Percentiles rank a stretch among this genome's conserved stretches.
Conservation (phyloP, 805 yeast genomes). For the Ogataea haglerorum region DNA sequence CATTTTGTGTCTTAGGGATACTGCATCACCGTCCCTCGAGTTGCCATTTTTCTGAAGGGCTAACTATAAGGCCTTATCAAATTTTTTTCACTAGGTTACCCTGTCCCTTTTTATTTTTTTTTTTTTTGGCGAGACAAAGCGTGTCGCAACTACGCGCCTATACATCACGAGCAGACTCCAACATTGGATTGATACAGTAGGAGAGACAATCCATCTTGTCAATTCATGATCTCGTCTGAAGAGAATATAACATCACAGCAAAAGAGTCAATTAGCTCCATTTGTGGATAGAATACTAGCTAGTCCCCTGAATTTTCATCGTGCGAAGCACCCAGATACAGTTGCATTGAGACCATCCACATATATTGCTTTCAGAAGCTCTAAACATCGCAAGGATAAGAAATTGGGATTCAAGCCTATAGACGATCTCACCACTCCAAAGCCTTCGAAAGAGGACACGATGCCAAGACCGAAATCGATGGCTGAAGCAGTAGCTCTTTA, state of each 20-base stretch:
- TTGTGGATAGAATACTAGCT: conserved; percentile 57
- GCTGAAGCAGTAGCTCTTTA: conserved; percentile 60
- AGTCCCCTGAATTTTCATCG: conserved; percentile 62
- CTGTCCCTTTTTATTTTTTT: conserved; percentile 3
- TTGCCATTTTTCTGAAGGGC: conserved; percentile 6
- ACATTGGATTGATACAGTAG: not conserved
- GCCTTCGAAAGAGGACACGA: conserved; percentile 5
- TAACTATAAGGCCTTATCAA: conserved; percentile 5
- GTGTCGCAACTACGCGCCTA: conserved; percentile 9
- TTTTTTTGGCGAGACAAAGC: not conserved
- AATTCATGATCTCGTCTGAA: conserved; percentile 8
- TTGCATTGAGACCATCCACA: conserved; percentile 42
- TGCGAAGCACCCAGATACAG: conserved; percentile 54
- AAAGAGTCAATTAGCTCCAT: conserved; percentile 38
- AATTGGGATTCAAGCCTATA: conserved; percentile 5
- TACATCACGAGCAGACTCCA: conserved; percentile 3
- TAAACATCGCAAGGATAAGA: conserved; percentile 4
- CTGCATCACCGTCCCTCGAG: not conserved
- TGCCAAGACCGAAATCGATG: conserved; percentile 43
- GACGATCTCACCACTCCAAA: not conserved
- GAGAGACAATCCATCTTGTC: too few species aligned
- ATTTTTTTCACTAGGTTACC: conserved; percentile 6
- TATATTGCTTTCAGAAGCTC: conserved; percentile 40
- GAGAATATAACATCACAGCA: conserved; percentile 5
- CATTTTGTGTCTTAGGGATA: not conserved